phyloP scores from a whole-genome alignment of 116 monocot species.

The Cymodocea nodosa region DNA sequence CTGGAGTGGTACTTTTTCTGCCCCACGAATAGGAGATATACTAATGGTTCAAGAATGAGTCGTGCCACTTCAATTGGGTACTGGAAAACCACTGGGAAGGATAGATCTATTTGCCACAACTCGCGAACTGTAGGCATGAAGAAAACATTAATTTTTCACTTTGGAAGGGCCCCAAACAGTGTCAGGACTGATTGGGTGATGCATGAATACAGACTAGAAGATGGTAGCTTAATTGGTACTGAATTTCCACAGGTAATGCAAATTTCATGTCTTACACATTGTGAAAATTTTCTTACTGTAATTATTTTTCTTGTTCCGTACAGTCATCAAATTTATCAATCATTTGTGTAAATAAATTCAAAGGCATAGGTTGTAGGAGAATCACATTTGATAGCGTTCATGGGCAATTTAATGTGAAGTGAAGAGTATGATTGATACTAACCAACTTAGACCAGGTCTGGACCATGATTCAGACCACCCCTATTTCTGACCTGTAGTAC shows the following conservation, averaged over 20 bases:
- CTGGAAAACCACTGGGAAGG: conserved; percentile 80
- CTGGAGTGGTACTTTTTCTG: conserved; percentile 83
- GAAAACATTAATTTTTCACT: conserved; percentile 56
- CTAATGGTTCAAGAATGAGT: conserved; percentile 36
- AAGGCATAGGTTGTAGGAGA: no score
- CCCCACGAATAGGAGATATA: conserved; percentile 40
- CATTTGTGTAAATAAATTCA: no score
- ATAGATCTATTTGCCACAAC: conserved; percentile 26
- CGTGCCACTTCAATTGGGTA: conserved; percentile 59
- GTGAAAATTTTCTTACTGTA: neutral
- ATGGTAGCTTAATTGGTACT: conserved; percentile 17
- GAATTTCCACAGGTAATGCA: conserved; percentile 21
- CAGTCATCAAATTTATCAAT: no score
- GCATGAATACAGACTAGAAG: conserved; percentile 60
- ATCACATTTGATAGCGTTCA: no score
- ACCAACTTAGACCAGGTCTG: no score
- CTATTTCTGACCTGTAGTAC: no score
- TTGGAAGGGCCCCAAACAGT: conserved; percentile 40
- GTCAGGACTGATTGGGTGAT: conserved; percentile 76
- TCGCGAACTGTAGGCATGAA: conserved; percentile 50
- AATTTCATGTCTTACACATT: neutral
- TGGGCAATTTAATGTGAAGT: no score
- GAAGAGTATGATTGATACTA: no score
- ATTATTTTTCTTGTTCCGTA: neutral
- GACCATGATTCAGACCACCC: no score